Base-by-base conservation (phyloP, 352 stramenopile genomes). In the Phytopythium cucurbitacearum region DNA sequence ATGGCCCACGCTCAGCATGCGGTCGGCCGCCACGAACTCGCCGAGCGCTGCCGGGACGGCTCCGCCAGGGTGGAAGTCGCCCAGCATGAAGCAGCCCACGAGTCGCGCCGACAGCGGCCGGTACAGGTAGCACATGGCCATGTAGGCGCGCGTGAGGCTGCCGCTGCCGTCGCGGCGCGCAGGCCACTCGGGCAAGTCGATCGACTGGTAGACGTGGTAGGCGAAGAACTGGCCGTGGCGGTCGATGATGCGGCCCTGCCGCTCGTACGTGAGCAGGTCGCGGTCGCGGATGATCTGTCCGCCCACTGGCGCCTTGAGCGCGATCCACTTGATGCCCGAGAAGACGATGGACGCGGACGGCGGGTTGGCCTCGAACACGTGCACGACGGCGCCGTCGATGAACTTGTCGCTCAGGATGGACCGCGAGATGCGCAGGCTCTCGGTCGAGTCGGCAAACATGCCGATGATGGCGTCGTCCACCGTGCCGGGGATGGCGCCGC, bases 41-140 rank as follows among this genome's bases (percentile, higher is more conserved):
- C 77, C 66, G 32, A 86, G 48, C 41, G 68, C 60, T 42, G 61
- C 59, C 4, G 73, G 69, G 4, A 85, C 43, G 4, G 47, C 60
- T 11, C 74, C 75, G 7, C 65, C 67, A 49, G 78, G 65, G 32
- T 70, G 66, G 7, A 65, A 74, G 48, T 65, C 70, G 8, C 77
- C 77, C 12, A 85, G 58, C 21, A 83, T 73, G 63, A 88, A 86
- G 52, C 74, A 85, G 34, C 66, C 72, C 13, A 83, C 67, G 64
- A 75, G 68, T 68, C 47, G 44, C 55, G 28, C 65, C 61, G 5
- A 66, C 70, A 41, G 71, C 73, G 4, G 85, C 62, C 80, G 62
- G 48, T 81, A 86, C 33, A 88, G 69, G 40, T 88, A 86, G 56
- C 77, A 88, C 55, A 88, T 61, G 8, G 72, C 79, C 12, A 76